Percentiles rank a stretch among this genome's conserved stretches.
These are phyloP conservation scores for Hypoxylon trugodes DNA, from an alignment of 495 filamentous ascomycete genomes.

Conservation along the genomic window DNA sequence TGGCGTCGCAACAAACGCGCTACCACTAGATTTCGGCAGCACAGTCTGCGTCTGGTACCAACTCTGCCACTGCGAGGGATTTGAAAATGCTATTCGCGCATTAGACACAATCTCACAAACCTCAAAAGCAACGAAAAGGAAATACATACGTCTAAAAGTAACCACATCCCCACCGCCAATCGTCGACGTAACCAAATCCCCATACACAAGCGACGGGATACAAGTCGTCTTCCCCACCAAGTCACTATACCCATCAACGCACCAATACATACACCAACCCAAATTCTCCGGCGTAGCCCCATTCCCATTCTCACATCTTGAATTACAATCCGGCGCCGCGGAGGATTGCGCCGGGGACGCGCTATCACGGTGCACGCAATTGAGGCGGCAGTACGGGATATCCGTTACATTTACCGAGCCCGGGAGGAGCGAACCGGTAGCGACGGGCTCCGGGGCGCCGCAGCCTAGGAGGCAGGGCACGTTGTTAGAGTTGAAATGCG, in stretches of 20 bases:
- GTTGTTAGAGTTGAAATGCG: not conserved
- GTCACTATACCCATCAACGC: conserved; percentile 10
- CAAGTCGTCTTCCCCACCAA: conserved; percentile 18
- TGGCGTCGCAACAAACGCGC: not conserved
- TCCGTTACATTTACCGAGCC: conserved; percentile 21
- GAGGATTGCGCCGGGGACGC: conserved; percentile 1
- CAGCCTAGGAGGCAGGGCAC: conserved; percentile 26
- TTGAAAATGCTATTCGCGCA: conserved; percentile 1
- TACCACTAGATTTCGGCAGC: not conserved
- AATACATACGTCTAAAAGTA: conserved; percentile 3
- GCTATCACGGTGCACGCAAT: conserved; percentile 13
- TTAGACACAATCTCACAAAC: conserved; percentile 6
- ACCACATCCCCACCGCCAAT: not conserved
- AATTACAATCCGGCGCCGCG: conserved; percentile 8
- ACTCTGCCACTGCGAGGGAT: conserved; percentile 14
- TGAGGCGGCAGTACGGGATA: conserved; percentile 21
- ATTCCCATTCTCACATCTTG: not conserved
- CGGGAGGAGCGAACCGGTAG: conserved; percentile 15
- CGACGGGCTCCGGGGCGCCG: not conserved
- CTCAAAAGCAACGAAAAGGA: not conserved
- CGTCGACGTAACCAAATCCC: not conserved
- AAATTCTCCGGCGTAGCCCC: conserved; percentile 18
- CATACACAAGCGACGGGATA: conserved; percentile 10
- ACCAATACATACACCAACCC: conserved; percentile 19
- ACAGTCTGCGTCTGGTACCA: conserved; percentile 31